phyloP scores from a whole-genome alignment of 2,329 filamentous ascomycete genomes.

The Zymoseptoria passerinii region DNA sequence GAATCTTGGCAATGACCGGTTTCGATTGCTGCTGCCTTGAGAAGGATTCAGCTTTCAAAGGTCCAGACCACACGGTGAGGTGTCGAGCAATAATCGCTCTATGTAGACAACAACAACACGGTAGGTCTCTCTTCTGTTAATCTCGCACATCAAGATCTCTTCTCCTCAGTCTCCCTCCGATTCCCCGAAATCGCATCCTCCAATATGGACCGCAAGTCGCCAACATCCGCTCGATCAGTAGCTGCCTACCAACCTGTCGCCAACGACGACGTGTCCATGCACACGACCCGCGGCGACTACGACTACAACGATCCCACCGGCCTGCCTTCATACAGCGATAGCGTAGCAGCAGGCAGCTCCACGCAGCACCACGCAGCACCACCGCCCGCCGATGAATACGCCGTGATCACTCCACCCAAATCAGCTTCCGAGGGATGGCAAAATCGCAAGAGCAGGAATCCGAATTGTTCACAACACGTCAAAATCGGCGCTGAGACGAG shows the following conservation, averaged over 20 bases:
- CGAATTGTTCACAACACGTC: conserved; percentile 6
- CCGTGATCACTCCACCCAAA: conserved; percentile 9
- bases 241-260: not conserved
- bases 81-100: not conserved
- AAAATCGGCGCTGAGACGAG: conserved; percentile 16
- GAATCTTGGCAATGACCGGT: not conserved
- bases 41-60: not conserved
- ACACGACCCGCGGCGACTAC: conserved; percentile 24
- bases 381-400: conserved; percentile 12
- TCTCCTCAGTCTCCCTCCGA: not conserved
- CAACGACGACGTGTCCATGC: conserved; percentile 23
- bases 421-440: not conserved
- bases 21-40: not conserved
- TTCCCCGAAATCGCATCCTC: not conserved
- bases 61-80: not conserved
- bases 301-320: conserved; percentile 18
- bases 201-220: not conserved
- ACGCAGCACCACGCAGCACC: not conserved
- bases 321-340: conserved; percentile 25
- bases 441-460: conserved; percentile 1
- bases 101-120: not conserved
- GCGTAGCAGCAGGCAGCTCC: conserved; percentile 11
- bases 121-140: not conserved
- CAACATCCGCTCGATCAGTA: conserved; percentile 1
- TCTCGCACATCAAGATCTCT: not conserved